A percentile compares a stretch with the other conserved stretches of the same genome.
Evolutionary conservation across 2,329 filamentous ascomycete species (phyloP).

Genomic region (Colletotrichum incanum): DNA sequence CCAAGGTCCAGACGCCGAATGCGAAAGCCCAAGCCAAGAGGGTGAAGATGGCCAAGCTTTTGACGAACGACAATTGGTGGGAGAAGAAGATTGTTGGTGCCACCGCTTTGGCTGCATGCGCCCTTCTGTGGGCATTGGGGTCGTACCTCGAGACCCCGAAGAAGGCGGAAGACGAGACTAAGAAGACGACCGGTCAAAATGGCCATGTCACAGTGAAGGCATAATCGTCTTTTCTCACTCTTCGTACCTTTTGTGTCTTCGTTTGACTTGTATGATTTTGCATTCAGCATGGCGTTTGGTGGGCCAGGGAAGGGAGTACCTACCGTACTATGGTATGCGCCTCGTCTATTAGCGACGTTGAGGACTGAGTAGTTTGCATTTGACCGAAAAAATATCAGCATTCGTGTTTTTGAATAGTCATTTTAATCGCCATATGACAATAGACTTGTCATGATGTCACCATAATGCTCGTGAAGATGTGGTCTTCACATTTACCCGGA

Average conservation of each 20-base stretch:
- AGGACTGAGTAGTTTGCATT: not conserved
- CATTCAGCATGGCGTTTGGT: slow-evolving; percentile 38
- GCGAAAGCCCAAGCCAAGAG: slow-evolving; percentile 42
- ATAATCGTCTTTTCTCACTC: not conserved
- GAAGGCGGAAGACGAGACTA: not conserved
- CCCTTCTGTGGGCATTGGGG: slow-evolving; percentile 71
- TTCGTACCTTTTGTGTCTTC: not conserved
- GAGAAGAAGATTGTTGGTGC: slow-evolving; percentile 76
- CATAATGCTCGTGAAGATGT: no score
- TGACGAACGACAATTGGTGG: slow-evolving; percentile 78
- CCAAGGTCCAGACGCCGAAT: slow-evolving; percentile 35
- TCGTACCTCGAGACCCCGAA: slow-evolving; percentile 63
- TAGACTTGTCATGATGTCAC: not conserved
- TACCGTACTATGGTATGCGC: not conserved
- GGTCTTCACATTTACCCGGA: slow-evolving; percentile 16
- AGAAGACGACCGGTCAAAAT: slow-evolving; percentile 16
- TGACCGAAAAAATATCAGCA: not conserved
- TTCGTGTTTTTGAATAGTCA: no score
- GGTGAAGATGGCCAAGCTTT: slow-evolving; percentile 64
- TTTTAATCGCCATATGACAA: no score
- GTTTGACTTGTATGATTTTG: not conserved
- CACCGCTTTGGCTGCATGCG: slow-evolving; percentile 74
- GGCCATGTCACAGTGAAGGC: slow-evolving; percentile 23
- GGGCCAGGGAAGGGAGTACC: slow-evolving; percentile 10
- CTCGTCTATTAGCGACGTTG: not conserved